phyloP scores from a whole-genome alignment of 2,329 filamentous ascomycete genomes.

The Pestalotiopsis sp. region DNA sequence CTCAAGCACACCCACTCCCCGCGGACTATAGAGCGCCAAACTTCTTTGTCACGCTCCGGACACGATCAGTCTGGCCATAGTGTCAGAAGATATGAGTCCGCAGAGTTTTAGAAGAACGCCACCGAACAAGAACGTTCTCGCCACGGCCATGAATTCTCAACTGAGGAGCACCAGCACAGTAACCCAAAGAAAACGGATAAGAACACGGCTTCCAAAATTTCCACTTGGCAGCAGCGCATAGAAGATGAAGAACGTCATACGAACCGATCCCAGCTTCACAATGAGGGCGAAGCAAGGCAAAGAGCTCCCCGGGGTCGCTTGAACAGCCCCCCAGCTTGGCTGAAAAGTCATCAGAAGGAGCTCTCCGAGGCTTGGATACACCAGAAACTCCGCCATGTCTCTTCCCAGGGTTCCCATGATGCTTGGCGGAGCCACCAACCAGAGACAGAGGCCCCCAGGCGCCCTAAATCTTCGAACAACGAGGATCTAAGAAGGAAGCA shows the following conservation, averaged over 20 bases:
- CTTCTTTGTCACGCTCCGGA: not conserved
- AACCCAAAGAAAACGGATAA: not conserved
- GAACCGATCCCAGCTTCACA: not conserved
- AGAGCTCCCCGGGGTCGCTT: conserved; percentile 20
- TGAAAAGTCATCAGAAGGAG: conserved; percentile 27
- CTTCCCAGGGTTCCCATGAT: conserved; percentile 16
- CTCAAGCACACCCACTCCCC: not conserved
- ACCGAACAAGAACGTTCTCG: not conserved
- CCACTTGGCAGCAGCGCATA: not conserved
- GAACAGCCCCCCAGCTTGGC: conserved; percentile 28
- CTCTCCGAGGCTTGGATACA: conserved; percentile 19
- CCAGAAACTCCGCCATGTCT: conserved; percentile 22
- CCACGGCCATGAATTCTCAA: not conserved
- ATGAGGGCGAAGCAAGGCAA: conserved; percentile 6
- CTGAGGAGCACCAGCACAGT: not conserved
- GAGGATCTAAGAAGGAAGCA: not conserved
- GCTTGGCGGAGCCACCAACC: conserved; percentile 7
- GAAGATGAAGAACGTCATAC: conserved; percentile 1
- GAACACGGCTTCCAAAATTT: not conserved
- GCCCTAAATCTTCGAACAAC: conserved; percentile 5
- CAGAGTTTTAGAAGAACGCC: conserved; percentile 5
- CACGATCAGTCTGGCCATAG: not conserved
- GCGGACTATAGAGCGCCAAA: not conserved
- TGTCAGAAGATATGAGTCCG: conserved; percentile 1
- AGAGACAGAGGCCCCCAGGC: conserved; percentile 4